Percentiles rank a stretch among this genome's conserved stretches.
phyloP scores from a whole-genome alignment of 768 basidiomycete species.

The Omphalotus guepiniiformis region DNA sequence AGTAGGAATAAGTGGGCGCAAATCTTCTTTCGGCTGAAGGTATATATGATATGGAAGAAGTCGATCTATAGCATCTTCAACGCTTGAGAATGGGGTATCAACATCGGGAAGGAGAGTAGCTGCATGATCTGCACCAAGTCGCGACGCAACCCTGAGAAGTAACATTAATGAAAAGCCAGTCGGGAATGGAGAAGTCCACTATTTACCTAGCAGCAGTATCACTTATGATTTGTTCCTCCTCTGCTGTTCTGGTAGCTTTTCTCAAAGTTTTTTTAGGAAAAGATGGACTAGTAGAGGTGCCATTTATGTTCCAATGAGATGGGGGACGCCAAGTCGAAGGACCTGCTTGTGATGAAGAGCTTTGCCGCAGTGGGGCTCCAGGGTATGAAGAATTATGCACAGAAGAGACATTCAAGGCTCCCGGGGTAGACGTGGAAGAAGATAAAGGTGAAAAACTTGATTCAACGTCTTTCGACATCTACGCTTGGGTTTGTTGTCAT shows the following conservation, averaged over 20 bases:
- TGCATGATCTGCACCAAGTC: conserved; percentile 60
- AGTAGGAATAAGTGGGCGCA: conserved; percentile 33
- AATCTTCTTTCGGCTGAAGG: conserved; percentile 68
- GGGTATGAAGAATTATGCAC: background rate
- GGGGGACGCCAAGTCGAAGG: conserved; percentile 8
- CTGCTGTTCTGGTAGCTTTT: conserved; percentile 37
- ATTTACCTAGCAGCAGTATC: conserved; percentile 49
- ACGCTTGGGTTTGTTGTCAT: background rate
- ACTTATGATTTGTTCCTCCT: conserved; percentile 47
- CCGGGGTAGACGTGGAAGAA: conserved; percentile 1
- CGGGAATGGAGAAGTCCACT: background rate
- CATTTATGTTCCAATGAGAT: conserved; percentile 5
- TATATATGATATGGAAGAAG: conserved; percentile 79
- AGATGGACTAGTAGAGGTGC: background rate
- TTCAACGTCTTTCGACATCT: conserved; percentile 4
- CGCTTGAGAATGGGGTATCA: conserved; percentile 63
- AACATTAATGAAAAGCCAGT: conserved; percentile 11
- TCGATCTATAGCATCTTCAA: conserved; percentile 60
- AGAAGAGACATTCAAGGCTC: background rate
- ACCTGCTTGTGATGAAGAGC: background rate
- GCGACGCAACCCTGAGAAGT: conserved; percentile 43
- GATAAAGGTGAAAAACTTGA: conserved; percentile 5
- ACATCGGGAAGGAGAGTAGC: conserved; percentile 59
- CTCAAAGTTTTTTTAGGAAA: conserved; percentile 20
- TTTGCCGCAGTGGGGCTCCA: background rate